These are phyloP conservation scores for Starmera dryadoides DNA, from an alignment of 805 yeast genomes.

Conservation along the genomic window DNA sequence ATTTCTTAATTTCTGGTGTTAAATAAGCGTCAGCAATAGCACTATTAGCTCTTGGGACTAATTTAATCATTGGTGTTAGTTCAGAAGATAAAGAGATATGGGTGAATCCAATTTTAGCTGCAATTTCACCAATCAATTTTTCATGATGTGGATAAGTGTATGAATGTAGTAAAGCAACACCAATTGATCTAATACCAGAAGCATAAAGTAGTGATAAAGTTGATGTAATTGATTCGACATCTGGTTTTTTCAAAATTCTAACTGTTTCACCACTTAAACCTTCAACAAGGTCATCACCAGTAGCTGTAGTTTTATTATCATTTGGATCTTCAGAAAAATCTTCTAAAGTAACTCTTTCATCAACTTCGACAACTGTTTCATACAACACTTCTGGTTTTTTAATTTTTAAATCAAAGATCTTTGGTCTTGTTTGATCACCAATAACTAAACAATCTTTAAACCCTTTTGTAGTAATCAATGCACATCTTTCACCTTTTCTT, in stretches of 20 bases:
- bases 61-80: slow-evolving; percentile 73
- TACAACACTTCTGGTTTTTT: slow-evolving; percentile 66
- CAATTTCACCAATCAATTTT: slow-evolving; percentile 46
- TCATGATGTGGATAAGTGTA: slow-evolving; percentile 74
- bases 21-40: slow-evolving; percentile 77
- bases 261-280: slow-evolving; percentile 70
- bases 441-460: slow-evolving; percentile 75
- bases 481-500: slow-evolving; percentile 86
- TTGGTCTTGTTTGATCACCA: slow-evolving; percentile 90
- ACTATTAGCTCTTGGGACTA: slow-evolving; percentile 69
- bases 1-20: slow-evolving; percentile 69
- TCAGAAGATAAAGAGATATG: slow-evolving; percentile 64
- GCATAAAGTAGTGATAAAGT: slow-evolving; percentile 38
- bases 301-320: slow-evolving; percentile 10
- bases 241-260: slow-evolving; percentile 46
- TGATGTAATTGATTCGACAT: slow-evolving; percentile 33
- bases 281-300: slow-evolving; percentile 29
- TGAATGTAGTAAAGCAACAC: slow-evolving; percentile 69
- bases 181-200: slow-evolving; percentile 60
- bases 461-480: slow-evolving; percentile 81
- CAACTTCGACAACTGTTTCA: slow-evolving; percentile 72
- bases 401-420: slow-evolving; percentile 78
- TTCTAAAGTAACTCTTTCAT: slow-evolving; percentile 84
- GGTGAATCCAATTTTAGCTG: slow-evolving; percentile 56
- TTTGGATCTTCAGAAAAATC: slow-evolving; percentile 72